A percentile compares a stretch with the other conserved stretches of the same genome.
Evolutionary conservation across 768 basidiomycete species (phyloP).

Genomic region (Tylopilus vinaceipallidus): DNA sequence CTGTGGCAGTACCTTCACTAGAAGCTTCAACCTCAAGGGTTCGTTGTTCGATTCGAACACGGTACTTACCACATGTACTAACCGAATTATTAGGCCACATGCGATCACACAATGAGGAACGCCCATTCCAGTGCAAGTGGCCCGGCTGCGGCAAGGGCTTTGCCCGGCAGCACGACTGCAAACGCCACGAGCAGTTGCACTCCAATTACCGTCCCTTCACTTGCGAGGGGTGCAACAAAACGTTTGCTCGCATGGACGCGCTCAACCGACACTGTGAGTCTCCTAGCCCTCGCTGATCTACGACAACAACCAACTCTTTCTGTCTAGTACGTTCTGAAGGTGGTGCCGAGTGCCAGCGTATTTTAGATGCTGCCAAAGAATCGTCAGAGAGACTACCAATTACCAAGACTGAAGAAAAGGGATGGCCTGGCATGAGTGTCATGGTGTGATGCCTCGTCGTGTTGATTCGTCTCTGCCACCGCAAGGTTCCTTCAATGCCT

Average conservation of each 20-base stretch:
- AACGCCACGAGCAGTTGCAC: slow-evolving; percentile 93
- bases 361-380: slow-evolving; percentile 37
- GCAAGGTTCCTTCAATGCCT: slow-evolving; percentile 18
- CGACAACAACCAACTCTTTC: background rate
- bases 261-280: slow-evolving; percentile 87
- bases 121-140: slow-evolving; percentile 94
- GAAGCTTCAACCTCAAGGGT: slow-evolving; percentile 94
- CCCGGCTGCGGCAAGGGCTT: slow-evolving; percentile 94
- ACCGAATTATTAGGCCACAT: slow-evolving; percentile 64
- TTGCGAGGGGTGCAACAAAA: slow-evolving; percentile 90
- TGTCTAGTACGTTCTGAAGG: slow-evolving; percentile 73
- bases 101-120: slow-evolving; percentile 91
- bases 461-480: slow-evolving; percentile 5
- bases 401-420: slow-evolving; percentile 34
- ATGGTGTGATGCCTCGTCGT: slow-evolving; percentile 26
- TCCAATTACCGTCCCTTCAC: slow-evolving; percentile 89
- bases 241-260: slow-evolving; percentile 94
- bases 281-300: background rate
- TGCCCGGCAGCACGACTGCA: slow-evolving; percentile 94
- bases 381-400: slow-evolving; percentile 18
- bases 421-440: slow-evolving; percentile 32
- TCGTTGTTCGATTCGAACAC: slow-evolving; percentile 19
- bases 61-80: slow-evolving; percentile 10
- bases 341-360: slow-evolving; percentile 67
- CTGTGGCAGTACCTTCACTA: slow-evolving; percentile 85